phyloP scores from a whole-genome alignment of 768 basidiomycete genomes.

The Tulasnella sp. region DNA sequence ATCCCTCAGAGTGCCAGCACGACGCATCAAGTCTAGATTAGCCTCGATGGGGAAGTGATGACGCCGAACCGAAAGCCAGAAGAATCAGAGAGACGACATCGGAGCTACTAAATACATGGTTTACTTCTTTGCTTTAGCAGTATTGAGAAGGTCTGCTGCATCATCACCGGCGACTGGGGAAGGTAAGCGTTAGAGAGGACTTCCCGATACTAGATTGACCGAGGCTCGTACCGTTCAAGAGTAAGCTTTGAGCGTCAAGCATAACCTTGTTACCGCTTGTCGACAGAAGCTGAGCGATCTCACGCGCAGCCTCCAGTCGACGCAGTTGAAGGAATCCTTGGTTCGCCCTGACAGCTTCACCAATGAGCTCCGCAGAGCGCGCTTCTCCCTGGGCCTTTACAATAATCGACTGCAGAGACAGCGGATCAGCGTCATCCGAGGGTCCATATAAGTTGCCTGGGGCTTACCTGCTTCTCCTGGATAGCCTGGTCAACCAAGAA shows the following conservation, averaged over 20 bases:
- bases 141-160: conserved; percentile 28
- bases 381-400: conserved; percentile 98
- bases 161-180: conserved; percentile 20
- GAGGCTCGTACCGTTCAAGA: conserved; percentile 75
- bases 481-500: conserved; percentile 99
- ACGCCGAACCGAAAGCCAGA: neutral
- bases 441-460: conserved; percentile 13
- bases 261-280: conserved; percentile 90
- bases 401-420: conserved; percentile 78
- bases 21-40: neutral
- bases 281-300: conserved; percentile 81
- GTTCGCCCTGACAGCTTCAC: conserved; percentile 91
- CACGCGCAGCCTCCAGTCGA: conserved; percentile 92
- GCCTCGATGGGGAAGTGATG: neutral
- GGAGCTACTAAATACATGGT: neutral
- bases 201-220: neutral
- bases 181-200: neutral
- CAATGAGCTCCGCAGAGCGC: conserved; percentile 90
- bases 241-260: conserved; percentile 88
- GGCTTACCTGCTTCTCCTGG: conserved; percentile 88
- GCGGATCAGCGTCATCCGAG: neutral
- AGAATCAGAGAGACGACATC: neutral
- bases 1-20: neutral
- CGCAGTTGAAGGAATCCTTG: conserved; percentile 97
- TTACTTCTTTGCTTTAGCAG: conserved; percentile 28